Evolutionary conservation across 306 rosid genomes (phyloP).

Genomic region (Abrus precatorius): DNA sequence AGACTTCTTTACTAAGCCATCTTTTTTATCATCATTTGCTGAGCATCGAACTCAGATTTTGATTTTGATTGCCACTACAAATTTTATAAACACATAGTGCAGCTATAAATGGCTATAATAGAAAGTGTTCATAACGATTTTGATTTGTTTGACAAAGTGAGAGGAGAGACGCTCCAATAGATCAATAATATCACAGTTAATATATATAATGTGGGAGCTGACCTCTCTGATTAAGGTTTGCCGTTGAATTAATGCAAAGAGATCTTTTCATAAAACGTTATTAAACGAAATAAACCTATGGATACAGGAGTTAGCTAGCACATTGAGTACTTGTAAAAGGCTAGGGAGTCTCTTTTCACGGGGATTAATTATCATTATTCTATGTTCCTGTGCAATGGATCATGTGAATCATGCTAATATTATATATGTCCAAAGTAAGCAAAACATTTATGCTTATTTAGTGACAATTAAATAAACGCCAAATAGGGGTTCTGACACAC

Average conservation of each 20-base stretch:
- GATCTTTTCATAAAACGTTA: slow-evolving; percentile 32
- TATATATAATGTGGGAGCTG: slow-evolving; percentile 24
- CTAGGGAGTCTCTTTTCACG: slow-evolving; percentile 35
- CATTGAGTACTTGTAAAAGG: slow-evolving; percentile 53
- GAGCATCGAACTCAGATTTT: not conserved
- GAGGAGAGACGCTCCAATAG: not conserved
- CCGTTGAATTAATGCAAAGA: slow-evolving; percentile 32
- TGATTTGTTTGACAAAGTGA: slow-evolving; percentile 27
- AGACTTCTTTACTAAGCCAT: not conserved
- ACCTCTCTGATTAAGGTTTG: slow-evolving; percentile 11
- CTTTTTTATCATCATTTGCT: not conserved
- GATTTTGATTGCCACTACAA: slow-evolving; percentile 13
- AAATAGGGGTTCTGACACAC: slow-evolving; percentile 39
- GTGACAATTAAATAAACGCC: slow-evolving; percentile 40
- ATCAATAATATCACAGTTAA: slow-evolving; percentile 6
- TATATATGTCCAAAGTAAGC: not conserved
- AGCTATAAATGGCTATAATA: slow-evolving; percentile 1
- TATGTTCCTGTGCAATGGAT: not conserved
- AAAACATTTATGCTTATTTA: slow-evolving; percentile 8
- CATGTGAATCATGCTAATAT: slow-evolving; percentile 42
- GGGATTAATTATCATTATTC: slow-evolving; percentile 10
- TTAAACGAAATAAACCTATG: slow-evolving; percentile 36
- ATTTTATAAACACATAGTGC: not conserved
- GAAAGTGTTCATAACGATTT: slow-evolving; percentile 6
- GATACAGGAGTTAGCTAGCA: slow-evolving; percentile 38